Evolutionary conservation across 2,329 filamentous ascomycete species (phyloP), one percentile per base, ranked within the genome.

Genomic region (Didymella pomorum): DNA sequence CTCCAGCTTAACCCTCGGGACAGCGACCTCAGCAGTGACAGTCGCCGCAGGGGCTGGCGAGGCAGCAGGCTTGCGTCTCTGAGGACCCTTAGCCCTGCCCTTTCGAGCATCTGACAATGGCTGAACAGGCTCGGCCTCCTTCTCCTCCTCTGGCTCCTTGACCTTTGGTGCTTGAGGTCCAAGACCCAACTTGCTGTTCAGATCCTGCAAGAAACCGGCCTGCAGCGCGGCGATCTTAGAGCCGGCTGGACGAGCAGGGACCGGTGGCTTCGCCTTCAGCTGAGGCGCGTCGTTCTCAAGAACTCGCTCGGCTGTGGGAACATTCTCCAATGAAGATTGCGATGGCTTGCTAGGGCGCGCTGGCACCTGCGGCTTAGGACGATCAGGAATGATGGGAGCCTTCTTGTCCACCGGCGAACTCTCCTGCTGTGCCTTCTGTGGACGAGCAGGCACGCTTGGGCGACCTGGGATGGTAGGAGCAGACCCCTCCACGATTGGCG

Each of bases 51-150:
- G 84, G 11, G 84, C 81, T 28, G 87, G 86, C 23, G 90, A 87
- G 21, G 78, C 80, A 16, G 84, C 85, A 20, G 86, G 85, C 71
- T 87, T 89, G 72, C 93, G 85, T 65, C 93, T 86, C 66, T 92
- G 88, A 16, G 95, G 95, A 11, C 95, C 95, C 64, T 92, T 89
- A 21, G 95, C 95, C 65, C 95, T 86, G 23, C 93, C 88, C 80
- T 98, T 98, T 65, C 95, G 87, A 33, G 93, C 93, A 81, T 99
- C 95, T 21, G 84, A 84, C 25, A 99, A 81, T n/a, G 93, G 93
- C 11, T 84, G 87, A 76, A 92, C 92, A 70, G 93, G 87, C 65
- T 84, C 80, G 59, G 85, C 83, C 58, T 86, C 83, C 37, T 71
- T 78, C 29, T 80, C 77, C 45, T 86, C 84, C 56, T 87, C 83